Base-by-base conservation (phyloP, 768 basidiomycete genomes). In the Lyophyllum atratum region DNA sequence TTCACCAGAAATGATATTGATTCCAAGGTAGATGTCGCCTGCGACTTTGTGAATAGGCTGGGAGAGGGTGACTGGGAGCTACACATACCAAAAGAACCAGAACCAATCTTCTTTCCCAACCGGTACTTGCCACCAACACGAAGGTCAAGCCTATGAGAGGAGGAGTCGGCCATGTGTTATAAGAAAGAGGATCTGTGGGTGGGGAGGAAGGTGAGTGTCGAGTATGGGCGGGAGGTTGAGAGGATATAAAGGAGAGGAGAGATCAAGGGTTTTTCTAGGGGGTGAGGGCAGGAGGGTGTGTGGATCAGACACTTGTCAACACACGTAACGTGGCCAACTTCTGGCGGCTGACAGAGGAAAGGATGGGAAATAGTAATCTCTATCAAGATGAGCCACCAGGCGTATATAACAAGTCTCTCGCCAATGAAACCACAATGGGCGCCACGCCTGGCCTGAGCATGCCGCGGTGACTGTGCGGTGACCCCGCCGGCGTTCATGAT, bases 11-110 rank as follows among this genome's bases (percentile, higher is more conserved):
- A 98, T 98, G 80, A 99, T 98, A 83, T 98, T 99, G 74, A 97
- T 96, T 56, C 97, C 97, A 60, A 98, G 92, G 74, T 98, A 98
- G 76, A 99, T 98, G 72, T 98, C 96, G 74, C 95, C 96, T 96
- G 45, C 22, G 42, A 49, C n/a, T n/a, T n/a, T 45, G 39, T 45
- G 49, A 21, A n/a, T 37, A 47, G 42, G 39, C 42, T 56, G 47
- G 37, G 42, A 49, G 51, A 14, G 24, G 28, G 37, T 31, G 52
- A 22, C 40, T 28, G 40, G 51, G 2, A 26, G 33, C 19, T 50
- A 26, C 51, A 80, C 90, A 69, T 67, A 96, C 95, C 94, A 68
- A 98, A 98, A 44, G 95, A 98, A 61, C 96, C 96, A 31, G 94
- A 96, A 61, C 96, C 96, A 68, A 98, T 98, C 89, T 98, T 98